Conservation (phyloP, 345 rosid genomes). For the Iberis pinnata region DNA sequence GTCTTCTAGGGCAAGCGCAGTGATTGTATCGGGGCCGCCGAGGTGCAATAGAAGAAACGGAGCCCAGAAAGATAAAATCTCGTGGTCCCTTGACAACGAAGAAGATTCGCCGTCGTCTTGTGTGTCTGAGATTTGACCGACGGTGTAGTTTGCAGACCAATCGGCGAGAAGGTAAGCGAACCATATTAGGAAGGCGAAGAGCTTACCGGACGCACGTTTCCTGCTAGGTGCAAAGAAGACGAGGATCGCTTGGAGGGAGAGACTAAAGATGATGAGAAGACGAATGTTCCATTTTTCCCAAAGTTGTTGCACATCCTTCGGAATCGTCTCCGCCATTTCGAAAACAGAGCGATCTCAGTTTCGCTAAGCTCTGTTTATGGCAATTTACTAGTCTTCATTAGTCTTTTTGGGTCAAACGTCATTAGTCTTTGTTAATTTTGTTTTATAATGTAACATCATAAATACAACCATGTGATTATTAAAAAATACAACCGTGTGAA, state of each 20-base stretch:
- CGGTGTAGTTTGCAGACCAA: constrained; percentile 4
- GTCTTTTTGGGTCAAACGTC: no score
- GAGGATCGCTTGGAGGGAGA: constrained; percentile 6
- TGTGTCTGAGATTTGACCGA: constrained; percentile 1
- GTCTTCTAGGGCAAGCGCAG: not conserved
- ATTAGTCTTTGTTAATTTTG: no score
- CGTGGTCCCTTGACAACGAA: not conserved
- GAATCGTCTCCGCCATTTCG: constrained; percentile 1
- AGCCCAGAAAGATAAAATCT: constrained; percentile 7
- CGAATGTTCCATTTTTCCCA: constrained; percentile 5
- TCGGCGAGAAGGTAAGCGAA: constrained; percentile 10
- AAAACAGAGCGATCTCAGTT: not conserved
- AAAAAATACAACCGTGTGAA: no score
- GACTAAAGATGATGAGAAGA: constrained; percentile 1
- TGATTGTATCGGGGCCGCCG: constrained; percentile 4
- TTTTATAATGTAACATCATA: no score
- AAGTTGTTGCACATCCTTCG: not conserved
- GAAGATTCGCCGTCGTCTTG: not conserved
- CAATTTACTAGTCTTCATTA: no score
- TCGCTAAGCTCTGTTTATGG: not conserved
- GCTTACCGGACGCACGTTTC: not conserved
- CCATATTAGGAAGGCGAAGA: constrained; percentile 6
- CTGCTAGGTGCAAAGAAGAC: not conserved
- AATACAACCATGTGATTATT: no score
- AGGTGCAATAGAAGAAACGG: constrained; percentile 4